Percentiles rank a stretch among this genome's conserved stretches.
Evolutionary conservation across 192 early-diverging fungal genomes (phyloP).

Genomic region (Thamnidium elegans): DNA sequence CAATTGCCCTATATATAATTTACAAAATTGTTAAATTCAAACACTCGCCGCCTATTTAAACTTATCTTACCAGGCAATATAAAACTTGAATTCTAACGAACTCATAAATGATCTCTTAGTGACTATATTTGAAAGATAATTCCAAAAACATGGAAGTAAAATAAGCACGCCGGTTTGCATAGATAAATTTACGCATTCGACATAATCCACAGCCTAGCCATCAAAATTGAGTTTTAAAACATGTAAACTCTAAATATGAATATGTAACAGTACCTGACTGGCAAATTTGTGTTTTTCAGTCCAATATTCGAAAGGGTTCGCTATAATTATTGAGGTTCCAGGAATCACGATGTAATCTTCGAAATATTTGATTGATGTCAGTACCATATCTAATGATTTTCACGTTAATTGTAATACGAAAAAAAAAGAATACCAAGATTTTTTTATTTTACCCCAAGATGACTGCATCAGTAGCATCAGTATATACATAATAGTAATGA

Average conservation of each 20-base stretch:
- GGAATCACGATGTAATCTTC: conserved; percentile 13
- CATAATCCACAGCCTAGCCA: conserved; percentile 15
- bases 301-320: conserved; percentile 25
- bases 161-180: conserved; percentile 39
- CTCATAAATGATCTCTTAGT: conserved; percentile 42
- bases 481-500: conserved; percentile 28
- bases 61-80: conserved; percentile 33
- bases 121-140: conserved; percentile 40
- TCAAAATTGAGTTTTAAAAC: not conserved
- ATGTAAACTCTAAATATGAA: not conserved
- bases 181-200: conserved; percentile 24
- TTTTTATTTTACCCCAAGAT: conserved; percentile 23
- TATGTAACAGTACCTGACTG: conserved; percentile 8
- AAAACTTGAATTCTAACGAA: conserved; percentile 45
- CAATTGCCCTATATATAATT: conserved; percentile 20
- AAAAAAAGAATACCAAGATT: too few relatives aligned
- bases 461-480: conserved; percentile 28
- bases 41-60: not conserved
- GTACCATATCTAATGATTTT: conserved; percentile 19
- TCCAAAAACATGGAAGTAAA: conserved; percentile 49
- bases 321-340: conserved; percentile 8
- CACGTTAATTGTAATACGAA: too few relatives aligned
- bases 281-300: conserved; percentile 8
- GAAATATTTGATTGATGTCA: conserved; percentile 32
- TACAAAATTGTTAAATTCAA: too few relatives aligned